phyloP scores from a whole-genome alignment of 495 filamentous ascomycete species.

The Penicillium ochrochloron region DNA sequence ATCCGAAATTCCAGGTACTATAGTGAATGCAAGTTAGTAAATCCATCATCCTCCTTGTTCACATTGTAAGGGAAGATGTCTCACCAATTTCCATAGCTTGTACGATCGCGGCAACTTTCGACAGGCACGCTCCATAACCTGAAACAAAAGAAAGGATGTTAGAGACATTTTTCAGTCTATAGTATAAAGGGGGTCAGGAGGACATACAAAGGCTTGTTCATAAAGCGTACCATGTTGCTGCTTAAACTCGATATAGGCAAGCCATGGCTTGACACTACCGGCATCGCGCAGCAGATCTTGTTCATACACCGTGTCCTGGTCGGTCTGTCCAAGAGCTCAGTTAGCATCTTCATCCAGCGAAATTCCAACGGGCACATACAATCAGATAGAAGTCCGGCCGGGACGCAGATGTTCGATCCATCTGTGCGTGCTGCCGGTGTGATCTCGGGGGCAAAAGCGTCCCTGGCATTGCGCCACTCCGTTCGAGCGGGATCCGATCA shows the following conservation, averaged over 20 bases:
- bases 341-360: constrained; percentile 20
- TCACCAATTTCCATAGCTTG: constrained; percentile 97
- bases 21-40: constrained; percentile 19
- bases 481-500: constrained; percentile 47
- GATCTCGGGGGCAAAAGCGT: constrained; percentile 62
- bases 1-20: constrained; percentile 87
- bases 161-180: neutral
- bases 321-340: constrained; percentile 53
- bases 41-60: neutral
- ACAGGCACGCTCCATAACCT: constrained; percentile 86
- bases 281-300: constrained; percentile 90
- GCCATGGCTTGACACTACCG: constrained; percentile 91
- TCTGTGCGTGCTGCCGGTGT: constrained; percentile 55
- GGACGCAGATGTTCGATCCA: constrained; percentile 50
- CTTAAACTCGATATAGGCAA: constrained; percentile 93
- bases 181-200: neutral
- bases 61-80: constrained; percentile 15
- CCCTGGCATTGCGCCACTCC: constrained; percentile 63
- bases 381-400: constrained; percentile 75
- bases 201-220: constrained; percentile 85
- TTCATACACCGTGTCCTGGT: constrained; percentile 93
- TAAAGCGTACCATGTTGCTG: constrained; percentile 81
- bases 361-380: constrained; percentile 54
- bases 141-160: constrained; percentile 4
- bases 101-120: constrained; percentile 89